These are phyloP conservation scores for Prinsepia uniflora DNA, from an alignment of 306 rosid genomes.

Conservation along the genomic window DNA sequence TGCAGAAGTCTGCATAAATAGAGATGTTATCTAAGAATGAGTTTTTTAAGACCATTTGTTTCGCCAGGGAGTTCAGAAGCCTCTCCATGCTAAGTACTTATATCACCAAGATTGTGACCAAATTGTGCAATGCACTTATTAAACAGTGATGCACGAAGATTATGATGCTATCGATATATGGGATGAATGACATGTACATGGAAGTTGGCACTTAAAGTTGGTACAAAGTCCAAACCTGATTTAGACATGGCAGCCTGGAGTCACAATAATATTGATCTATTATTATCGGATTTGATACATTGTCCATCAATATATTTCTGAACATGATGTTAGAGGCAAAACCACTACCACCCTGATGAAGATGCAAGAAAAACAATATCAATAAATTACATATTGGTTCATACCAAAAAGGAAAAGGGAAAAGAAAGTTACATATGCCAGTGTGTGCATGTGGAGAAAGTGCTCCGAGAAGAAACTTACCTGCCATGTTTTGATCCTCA, in stretches of 20 bases:
- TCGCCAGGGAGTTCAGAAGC: neutral
- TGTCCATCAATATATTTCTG: constrained; percentile 67
- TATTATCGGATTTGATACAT: constrained; percentile 79
- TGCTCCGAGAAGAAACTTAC: constrained; percentile 29
- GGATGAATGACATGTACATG: neutral
- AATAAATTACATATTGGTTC: neutral
- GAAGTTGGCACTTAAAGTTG: neutral
- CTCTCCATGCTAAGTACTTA: neutral
- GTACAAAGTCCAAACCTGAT: constrained; percentile 51
- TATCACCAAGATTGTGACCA: neutral
- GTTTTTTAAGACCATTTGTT: neutral
- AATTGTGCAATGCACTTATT: too few relatives aligned
- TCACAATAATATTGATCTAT: constrained; percentile 90
- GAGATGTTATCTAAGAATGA: constrained; percentile 6
- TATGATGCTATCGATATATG: neutral
- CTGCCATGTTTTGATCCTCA: constrained; percentile 99
- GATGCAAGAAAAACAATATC: constrained; percentile 8
- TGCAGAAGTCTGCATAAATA: constrained; percentile 62
- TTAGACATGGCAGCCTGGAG: constrained; percentile 52
- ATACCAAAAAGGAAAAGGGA: neutral
- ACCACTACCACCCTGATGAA: constrained; percentile 73
- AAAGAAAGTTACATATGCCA: neutral
- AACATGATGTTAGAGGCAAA: constrained; percentile 59
- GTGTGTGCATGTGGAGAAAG: neutral
- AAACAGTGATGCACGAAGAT: too few relatives aligned